Evolutionary conservation across 2,329 filamentous ascomycete genomes (phyloP), one percentile per base, ranked within the genome.

Genomic region (Penicillium rolfsii): DNA sequence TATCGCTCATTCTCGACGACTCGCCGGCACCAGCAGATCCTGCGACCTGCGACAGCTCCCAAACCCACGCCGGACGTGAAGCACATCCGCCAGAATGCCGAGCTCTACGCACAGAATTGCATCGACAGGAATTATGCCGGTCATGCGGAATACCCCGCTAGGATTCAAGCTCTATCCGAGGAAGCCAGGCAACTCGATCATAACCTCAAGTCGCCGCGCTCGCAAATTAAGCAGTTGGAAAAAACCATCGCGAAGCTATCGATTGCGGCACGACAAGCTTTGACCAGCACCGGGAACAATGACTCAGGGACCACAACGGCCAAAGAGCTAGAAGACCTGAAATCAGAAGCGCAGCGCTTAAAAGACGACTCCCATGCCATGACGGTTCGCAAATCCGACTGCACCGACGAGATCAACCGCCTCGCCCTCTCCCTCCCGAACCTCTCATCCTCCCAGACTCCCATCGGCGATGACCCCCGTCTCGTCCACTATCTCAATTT

Each of bases 351-450:
- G 5, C 75, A 77, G 54, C 64, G 61, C 7, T 63, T 80, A 4
- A 80, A 79, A 60, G 73, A 74, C 36, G 72, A 72, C 35, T 77
- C 72, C 0, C 67, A 73, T 16, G 66, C 71, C 5, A 73, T 73
- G 73, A 71, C 60, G 38, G 63, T 64, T 24, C 73, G 68, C 62
- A 76, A 71, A 60, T 67, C 68, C 50, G 67, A 62, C 49, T 79
- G 72, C 64, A 80, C 67, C 68, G 79, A 73, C 33, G 87, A 93
- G 73, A 93, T 97, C 76, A 84, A 91, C 64, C 78, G 80, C 40
- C 84, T 97, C 59, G 93, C 93, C 1, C 81, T 91, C 1, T 85
- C 89, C 49, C 83, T 98, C 55, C 95, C 95, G 12, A 99, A 98
- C 77, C 83, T 97, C 61, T 97, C 92, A 60, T 91, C 88, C 73